Percentiles rank a stretch among this genome's conserved stretches.
These are phyloP conservation scores for Myxozyma mucilagina DNA, from an alignment of 805 yeast genomes.

Conservation along the genomic window DNA sequence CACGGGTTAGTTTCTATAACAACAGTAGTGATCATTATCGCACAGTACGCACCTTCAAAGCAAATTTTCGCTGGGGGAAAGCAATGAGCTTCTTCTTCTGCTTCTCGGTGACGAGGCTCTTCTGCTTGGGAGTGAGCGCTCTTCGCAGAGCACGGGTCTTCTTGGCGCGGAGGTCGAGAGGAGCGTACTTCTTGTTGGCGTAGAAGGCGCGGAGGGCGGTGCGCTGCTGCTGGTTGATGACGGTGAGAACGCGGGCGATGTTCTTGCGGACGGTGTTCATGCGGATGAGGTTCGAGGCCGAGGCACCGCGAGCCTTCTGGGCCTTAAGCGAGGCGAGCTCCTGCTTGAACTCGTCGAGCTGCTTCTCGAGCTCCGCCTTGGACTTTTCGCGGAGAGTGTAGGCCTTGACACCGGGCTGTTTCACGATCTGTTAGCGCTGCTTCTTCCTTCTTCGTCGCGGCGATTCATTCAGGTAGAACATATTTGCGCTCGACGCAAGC, in stretches of 20 bases:
- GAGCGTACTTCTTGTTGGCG: conserved; percentile 81
- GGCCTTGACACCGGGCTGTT: conserved; percentile 58
- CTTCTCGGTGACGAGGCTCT: conserved; percentile 77
- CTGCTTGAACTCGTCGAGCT: conserved; percentile 93
- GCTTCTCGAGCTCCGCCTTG: conserved; percentile 92
- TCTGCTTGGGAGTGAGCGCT: conserved; percentile 85
- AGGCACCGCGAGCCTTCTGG: conserved; percentile 89
- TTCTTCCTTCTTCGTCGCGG: background rate
- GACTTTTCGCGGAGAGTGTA: conserved; percentile 96
- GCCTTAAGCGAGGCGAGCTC: conserved; percentile 95
- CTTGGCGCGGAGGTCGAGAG: conserved; percentile 99
- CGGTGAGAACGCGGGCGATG: conserved; percentile 96
- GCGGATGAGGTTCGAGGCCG: conserved; percentile 72
- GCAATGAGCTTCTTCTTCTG: conserved; percentile 89
- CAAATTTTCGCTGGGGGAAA: conserved; percentile 98
- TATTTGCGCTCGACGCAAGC: background rate
- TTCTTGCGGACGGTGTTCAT: conserved; percentile 91
- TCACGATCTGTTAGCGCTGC: background rate
- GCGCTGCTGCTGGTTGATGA: conserved; percentile 96
- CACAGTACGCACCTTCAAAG: conserved; percentile 68
- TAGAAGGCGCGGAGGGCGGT: conserved; percentile 91
- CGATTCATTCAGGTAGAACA: background rate
- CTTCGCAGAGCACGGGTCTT: conserved; percentile 99
- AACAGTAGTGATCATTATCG: background rate
- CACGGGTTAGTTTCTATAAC: background rate